A percentile compares a stretch with the other conserved stretches of the same genome.
phyloP scores from a whole-genome alignment of 179 eudicot species.

The Camellia oleifera region DNA sequence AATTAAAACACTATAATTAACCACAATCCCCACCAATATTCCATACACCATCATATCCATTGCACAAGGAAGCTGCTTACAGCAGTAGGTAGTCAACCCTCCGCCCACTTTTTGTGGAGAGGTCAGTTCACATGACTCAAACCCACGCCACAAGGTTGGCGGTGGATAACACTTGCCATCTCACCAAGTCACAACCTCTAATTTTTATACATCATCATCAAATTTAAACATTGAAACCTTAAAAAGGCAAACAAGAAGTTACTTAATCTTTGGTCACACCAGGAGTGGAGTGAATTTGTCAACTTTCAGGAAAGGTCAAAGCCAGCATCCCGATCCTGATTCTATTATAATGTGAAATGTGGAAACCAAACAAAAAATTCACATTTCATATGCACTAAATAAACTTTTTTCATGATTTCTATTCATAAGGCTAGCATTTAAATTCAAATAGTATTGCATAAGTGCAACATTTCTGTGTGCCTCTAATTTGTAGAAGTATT shows the following conservation, averaged over 20 bases:
- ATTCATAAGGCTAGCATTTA: not conserved
- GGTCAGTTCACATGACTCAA: too few relatives aligned
- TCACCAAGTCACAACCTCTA: too few relatives aligned
- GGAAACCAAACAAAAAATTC: not conserved
- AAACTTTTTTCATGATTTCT: not conserved
- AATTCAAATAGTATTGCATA: not conserved
- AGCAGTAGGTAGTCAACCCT: too few relatives aligned
- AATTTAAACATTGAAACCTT: not conserved
- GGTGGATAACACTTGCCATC: too few relatives aligned
- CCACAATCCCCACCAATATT: not conserved
- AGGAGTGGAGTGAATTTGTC: not conserved
- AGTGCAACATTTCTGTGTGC: too few relatives aligned
- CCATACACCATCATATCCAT: too few relatives aligned
- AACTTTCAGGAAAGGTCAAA: not conserved
- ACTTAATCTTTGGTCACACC: not conserved
- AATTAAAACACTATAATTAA: not conserved
- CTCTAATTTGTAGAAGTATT: not conserved
- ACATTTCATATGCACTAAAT: not conserved
- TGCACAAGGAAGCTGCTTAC: too few relatives aligned
- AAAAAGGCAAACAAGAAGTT: not conserved
- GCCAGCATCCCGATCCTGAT: not conserved
- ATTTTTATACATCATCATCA: not conserved
- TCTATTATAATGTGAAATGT: not conserved
- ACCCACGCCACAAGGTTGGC: too few relatives aligned
- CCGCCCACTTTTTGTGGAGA: too few relatives aligned